These are phyloP conservation scores for Trichoderma atrobrunneum DNA, from an alignment of 2,329 filamentous ascomycete species.

Conservation along the genomic window DNA sequence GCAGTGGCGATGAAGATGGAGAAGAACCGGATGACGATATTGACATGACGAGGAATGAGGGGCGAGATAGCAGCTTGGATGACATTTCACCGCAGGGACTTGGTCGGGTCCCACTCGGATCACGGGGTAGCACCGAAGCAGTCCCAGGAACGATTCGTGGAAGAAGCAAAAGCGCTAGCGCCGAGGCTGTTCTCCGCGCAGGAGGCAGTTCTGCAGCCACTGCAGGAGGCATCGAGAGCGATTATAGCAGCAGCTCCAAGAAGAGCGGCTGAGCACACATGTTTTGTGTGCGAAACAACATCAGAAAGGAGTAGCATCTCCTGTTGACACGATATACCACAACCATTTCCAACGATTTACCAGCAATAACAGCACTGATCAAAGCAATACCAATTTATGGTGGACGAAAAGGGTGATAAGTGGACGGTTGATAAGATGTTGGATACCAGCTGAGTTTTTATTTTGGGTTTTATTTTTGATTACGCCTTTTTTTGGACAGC, in stretches of 20 bases:
- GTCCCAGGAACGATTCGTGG: slow-evolving; percentile 32
- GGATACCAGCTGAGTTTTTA: neutral
- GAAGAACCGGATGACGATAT: slow-evolving; percentile 39
- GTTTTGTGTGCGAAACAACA: neutral
- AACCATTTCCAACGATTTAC: neutral
- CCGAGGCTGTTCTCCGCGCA: slow-evolving; percentile 27
- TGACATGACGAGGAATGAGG: slow-evolving; percentile 32
- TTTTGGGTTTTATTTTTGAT: neutral
- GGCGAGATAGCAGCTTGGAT: neutral
- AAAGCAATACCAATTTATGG: neutral
- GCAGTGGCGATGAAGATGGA: slow-evolving; percentile 42
- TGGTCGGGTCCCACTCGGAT: slow-evolving; percentile 21
- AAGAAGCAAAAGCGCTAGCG: slow-evolving; percentile 33
- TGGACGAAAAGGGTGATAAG: neutral
- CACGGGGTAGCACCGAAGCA: slow-evolving; percentile 34
- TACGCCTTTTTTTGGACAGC: neutral
- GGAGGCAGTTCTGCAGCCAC: slow-evolving; percentile 41
- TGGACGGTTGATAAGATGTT: no score
- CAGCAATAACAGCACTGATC: neutral
- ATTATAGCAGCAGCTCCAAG: slow-evolving; percentile 37
- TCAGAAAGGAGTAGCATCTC: neutral
- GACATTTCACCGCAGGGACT: slow-evolving; percentile 4
- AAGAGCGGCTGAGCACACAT: slow-evolving; percentile 21
- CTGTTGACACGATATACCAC: neutral
- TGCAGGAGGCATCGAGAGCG: slow-evolving; percentile 39